phyloP scores from a whole-genome alignment of 2,329 filamentous ascomycete species.

The Fusarium sp. region DNA sequence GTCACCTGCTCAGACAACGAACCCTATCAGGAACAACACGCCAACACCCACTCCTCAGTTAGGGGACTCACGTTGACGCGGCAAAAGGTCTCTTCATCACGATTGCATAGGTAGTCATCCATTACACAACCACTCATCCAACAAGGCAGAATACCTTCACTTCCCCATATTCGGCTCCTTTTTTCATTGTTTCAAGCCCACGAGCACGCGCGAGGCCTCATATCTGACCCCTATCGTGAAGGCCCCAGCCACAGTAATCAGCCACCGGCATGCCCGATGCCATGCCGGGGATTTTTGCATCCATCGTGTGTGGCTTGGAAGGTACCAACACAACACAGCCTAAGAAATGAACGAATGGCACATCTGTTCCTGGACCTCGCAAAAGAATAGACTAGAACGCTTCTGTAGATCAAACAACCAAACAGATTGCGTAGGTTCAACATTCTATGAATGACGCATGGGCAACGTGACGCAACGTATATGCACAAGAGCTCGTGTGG shows the following conservation, averaged over 20 bases:
- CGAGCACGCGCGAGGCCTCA: not conserved
- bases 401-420: not conserved
- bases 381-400: not conserved
- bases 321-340: not conserved
- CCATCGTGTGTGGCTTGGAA: not conserved
- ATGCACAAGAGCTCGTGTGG: not conserved
- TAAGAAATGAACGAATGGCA: not conserved
- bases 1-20: not conserved
- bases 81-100: not conserved
- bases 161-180: not conserved
- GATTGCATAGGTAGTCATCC: not conserved
- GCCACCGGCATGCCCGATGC: not conserved
- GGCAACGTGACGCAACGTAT: not conserved
- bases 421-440: not conserved
- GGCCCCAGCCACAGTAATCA: not conserved
- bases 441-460: not conserved
- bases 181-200: not conserved
- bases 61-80: not conserved
- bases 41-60: not conserved
- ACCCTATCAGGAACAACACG: not conserved
- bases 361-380: not conserved
- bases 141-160: not conserved
- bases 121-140: not conserved
- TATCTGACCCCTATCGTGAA: not conserved
- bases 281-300: not conserved